Base-by-base conservation (phyloP, 2,329 filamentous ascomycete genomes). In the Lasiodiplodia sp. region DNA sequence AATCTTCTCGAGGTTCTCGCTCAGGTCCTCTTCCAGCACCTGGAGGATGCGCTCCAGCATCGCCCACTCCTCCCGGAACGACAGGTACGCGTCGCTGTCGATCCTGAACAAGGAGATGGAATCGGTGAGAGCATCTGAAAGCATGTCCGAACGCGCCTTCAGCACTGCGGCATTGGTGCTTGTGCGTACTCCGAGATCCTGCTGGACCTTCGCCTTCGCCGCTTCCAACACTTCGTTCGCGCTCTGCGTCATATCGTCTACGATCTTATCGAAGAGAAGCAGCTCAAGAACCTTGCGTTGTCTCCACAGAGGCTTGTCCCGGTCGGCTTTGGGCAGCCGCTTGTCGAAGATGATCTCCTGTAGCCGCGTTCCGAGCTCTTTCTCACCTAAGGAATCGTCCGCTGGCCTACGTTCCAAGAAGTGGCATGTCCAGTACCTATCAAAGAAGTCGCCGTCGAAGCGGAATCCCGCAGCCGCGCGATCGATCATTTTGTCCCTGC, bases 381-480 rank as follows among this genome's bases (percentile, higher is more conserved):
- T 14, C 14, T 64, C 47, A 8, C 12, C 44, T 68, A 21, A 76
- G 67, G 34, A 47, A 21, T 47, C 44, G n/a, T 47, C 44, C 3
- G 18, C 7, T 21, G 44, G 44, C 44, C 18, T 47, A 6, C 44
- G 44, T 21, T 47, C 44, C 44, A 47, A 11, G 44, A 75, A 66
- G 58, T 76, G 71, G 38, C 76, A 77, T 1, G 77, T 79, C 77
- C 77, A 78, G 40, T 74, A 77, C 0, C 76, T 72, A 53, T 79
- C 77, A 25, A 76, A 78, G 51, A 77, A 76, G 64, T 79, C 76
- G 3, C 77, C 76, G 10, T 69, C 51, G 49, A 79, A 76, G 6
- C 74, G 73, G 51, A 78, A 79, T 0, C 76, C 69, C 37, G 72
- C 71, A 0, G 72, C 70, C 0, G 70, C 71, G 38, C 71, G 70